These are phyloP conservation scores for Trichaptum fuscoviolaceum DNA, from an alignment of 768 basidiomycete genomes.

Conservation along the genomic window DNA sequence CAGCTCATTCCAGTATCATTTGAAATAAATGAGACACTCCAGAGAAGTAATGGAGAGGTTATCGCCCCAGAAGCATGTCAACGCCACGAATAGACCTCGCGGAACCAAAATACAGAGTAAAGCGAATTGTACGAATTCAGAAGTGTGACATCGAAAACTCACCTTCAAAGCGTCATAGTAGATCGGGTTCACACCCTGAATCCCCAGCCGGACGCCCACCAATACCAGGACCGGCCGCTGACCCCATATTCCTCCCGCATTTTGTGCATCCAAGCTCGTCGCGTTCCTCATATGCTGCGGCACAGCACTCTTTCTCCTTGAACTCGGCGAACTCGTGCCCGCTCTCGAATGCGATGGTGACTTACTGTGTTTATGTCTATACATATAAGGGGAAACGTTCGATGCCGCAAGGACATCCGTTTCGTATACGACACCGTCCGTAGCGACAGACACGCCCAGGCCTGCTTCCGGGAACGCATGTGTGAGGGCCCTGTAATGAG, in stretches of 20 bases:
- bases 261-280: constrained; percentile 4
- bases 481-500: constrained; percentile 58
- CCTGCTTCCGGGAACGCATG: constrained; percentile 75
- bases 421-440: constrained; percentile 78
- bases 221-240: constrained; percentile 80
- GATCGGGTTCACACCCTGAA: constrained; percentile 92
- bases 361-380: background rate
- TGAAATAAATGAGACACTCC: background rate
- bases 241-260: constrained; percentile 51
- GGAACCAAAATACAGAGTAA: background rate
- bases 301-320: background rate
- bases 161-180: constrained; percentile 87
- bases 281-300: background rate
- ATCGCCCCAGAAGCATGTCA: background rate
- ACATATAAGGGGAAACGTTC: constrained; percentile 15
- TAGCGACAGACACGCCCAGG: constrained; percentile 76
- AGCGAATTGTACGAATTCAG: background rate
- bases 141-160: constrained; percentile 11
- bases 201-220: constrained; percentile 79
- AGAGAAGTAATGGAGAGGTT: background rate
- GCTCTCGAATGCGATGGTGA: constrained; percentile 6
- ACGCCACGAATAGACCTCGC: background rate
- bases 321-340: constrained; percentile 2
- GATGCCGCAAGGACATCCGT: constrained; percentile 85
- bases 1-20: background rate